Percentiles rank a stretch among this genome's conserved stretches.
phyloP scores from a whole-genome alignment of 805 yeast species.

The Yamadazyma takamatsuzukensis region DNA sequence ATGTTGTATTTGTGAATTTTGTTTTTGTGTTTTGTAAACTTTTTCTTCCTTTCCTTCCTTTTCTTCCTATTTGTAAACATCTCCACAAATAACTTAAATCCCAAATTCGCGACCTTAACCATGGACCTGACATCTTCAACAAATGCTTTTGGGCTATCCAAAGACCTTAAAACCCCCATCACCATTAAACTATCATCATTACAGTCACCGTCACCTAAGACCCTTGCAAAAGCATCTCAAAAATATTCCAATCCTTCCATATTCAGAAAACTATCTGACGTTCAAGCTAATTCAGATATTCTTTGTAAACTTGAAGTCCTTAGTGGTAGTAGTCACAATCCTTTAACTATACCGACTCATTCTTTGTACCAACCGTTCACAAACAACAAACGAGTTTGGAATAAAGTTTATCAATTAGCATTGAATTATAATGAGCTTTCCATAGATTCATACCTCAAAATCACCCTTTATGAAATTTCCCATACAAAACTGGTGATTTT shows the following conservation, averaged over 20 bases:
- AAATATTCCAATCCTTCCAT: conserved; percentile 33
- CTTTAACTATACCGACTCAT: conserved; percentile 28
- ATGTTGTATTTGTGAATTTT: too few relatives aligned
- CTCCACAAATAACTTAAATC: too few relatives aligned
- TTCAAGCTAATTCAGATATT: conserved; percentile 33
- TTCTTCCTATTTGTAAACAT: too few relatives aligned
- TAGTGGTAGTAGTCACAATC: conserved; percentile 27
- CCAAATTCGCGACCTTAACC: too few relatives aligned
- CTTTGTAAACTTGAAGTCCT: conserved; percentile 27
- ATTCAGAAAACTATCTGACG: conserved; percentile 29
- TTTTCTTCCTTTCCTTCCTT: too few relatives aligned
- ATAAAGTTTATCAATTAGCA: conserved; percentile 71
- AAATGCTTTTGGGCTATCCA: conserved; percentile 37
- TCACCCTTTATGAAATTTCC: conserved; percentile 67
- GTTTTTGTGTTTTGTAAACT: too few relatives aligned
- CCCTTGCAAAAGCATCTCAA: conserved; percentile 24
- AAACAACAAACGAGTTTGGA: conserved; percentile 51
- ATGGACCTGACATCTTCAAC: too few relatives aligned
- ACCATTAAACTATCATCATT: conserved; percentile 31
- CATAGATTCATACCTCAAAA: conserved; percentile 51
- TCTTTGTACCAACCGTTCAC: conserved; percentile 33
- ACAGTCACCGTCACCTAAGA: conserved; percentile 13
- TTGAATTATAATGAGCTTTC: conserved; percentile 70
- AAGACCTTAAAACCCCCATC: conserved; percentile 32
- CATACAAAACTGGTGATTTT: conserved; percentile 50